Conservation (phyloP, 1,284 basidiomycete genomes). For the Microbotryum scabiosae region DNA sequence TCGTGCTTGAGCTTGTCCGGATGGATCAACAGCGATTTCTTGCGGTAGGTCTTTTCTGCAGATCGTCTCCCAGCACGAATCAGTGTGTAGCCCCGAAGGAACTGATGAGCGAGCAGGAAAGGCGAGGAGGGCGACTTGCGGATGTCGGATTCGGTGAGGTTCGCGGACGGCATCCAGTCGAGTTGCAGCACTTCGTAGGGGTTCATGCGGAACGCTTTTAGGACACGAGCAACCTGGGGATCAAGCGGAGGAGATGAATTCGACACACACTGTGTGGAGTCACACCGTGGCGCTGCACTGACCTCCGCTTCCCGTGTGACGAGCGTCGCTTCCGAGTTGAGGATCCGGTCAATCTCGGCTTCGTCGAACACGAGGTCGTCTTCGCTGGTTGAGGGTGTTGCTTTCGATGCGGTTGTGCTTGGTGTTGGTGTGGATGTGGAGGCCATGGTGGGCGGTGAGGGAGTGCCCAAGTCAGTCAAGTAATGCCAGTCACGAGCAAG, state of each 20-base stretch:
- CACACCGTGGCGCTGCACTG: not conserved
- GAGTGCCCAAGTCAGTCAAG: no score
- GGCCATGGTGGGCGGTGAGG: not conserved
- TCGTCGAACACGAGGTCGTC: conserved; percentile 14
- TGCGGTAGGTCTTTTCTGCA: conserved; percentile 47
- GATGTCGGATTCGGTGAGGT: conserved; percentile 44
- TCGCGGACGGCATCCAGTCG: conserved; percentile 34
- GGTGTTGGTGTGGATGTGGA: not conserved
- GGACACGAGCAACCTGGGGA: conserved; percentile 45
- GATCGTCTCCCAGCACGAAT: not conserved
- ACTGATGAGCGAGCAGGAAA: no score
- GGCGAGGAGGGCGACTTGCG: conserved; percentile 11
- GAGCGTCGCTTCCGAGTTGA: conserved; percentile 27
- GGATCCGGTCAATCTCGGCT: conserved; percentile 28
- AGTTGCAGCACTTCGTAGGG: conserved; percentile 51
- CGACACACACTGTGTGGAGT: not conserved
- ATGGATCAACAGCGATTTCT: conserved; percentile 51
- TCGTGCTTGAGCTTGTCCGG: conserved; percentile 52
- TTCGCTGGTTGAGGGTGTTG: not conserved
- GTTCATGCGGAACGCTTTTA: conserved; percentile 49
- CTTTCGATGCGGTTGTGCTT: not conserved
- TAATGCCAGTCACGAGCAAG: not conserved
- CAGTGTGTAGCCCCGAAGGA: not conserved
- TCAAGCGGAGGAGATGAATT: not conserved
- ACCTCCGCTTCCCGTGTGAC: conserved; percentile 28